Evolutionary conservation across 139 green algal species (phyloP).

Genomic region (Trebouxia sp.): DNA sequence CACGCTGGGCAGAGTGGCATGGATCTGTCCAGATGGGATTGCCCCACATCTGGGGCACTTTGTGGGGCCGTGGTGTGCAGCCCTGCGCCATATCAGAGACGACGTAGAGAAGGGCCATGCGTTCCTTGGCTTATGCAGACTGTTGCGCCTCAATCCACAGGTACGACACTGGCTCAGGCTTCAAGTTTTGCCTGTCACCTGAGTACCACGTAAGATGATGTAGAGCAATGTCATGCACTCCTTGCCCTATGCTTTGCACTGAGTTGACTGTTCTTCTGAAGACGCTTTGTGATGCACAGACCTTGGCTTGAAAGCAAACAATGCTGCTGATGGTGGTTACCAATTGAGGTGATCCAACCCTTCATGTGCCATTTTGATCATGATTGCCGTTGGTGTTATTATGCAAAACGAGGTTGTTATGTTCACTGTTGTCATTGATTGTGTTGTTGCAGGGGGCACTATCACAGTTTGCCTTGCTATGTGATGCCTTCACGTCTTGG

Average conservation of each 20-base stretch:
- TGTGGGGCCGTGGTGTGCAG: constrained; percentile 74
- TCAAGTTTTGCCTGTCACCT: neutral
- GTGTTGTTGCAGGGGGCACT: constrained; percentile 41
- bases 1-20: constrained; percentile 81
- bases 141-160: constrained; percentile 75
- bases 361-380: too few species aligned
- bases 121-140: constrained; percentile 77
- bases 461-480: constrained; percentile 54
- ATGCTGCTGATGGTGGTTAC: too few species aligned
- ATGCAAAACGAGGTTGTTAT: too few species aligned
- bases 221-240: too few species aligned
- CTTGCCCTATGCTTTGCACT: too few species aligned
- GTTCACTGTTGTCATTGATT: neutral
- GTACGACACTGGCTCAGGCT: neutral
- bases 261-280: too few species aligned
- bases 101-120: constrained; percentile 95
- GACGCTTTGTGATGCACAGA: too few species aligned
- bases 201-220: too few species aligned
- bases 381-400: too few species aligned
- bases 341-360: too few species aligned
- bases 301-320: too few species aligned
- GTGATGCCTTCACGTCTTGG: constrained; percentile 75
- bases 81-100: constrained; percentile 83
- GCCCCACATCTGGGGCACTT: constrained; percentile 83
- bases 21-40: constrained; percentile 66